Evolutionary conservation across 1,139 yeast genomes (phyloP).

Genomic region (Lodderomyces orthopsilosis): DNA sequence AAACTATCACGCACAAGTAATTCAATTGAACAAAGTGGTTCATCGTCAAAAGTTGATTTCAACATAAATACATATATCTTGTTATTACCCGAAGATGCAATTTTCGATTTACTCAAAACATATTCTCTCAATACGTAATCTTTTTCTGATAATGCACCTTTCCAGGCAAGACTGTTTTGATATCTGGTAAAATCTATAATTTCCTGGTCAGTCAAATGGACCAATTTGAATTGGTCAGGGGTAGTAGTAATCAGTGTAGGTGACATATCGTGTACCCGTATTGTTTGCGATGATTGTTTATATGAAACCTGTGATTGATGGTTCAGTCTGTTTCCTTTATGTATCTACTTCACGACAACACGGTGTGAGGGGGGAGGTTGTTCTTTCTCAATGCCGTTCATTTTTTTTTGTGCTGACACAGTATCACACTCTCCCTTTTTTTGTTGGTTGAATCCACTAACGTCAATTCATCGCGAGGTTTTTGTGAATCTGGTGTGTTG

Average conservation of each 20-base stretch:
- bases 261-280: neutral
- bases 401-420: no score
- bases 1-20: constrained; percentile 33
- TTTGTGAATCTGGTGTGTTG: neutral
- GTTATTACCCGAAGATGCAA: constrained; percentile 18
- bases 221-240: constrained; percentile 14
- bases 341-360: neutral
- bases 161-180: constrained; percentile 56
- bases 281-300: neutral
- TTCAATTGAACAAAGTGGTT: constrained; percentile 36
- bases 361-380: neutral
- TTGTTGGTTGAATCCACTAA: constrained; percentile 1
- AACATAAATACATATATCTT: constrained; percentile 32
- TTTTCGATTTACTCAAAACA: constrained; percentile 36
- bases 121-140: constrained; percentile 53
- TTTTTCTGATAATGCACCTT: constrained; percentile 40
- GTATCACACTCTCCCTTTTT: no score
- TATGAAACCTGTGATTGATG: neutral
- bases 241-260: neutral
- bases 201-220: constrained; percentile 33
- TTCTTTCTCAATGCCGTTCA: neutral
- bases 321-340: neutral
- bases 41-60: constrained; percentile 19
- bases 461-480: constrained; percentile 2
- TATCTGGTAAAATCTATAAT: constrained; percentile 46